Evolutionary conservation across 2,329 filamentous ascomycete genomes (phyloP), one percentile per base, ranked within the genome.

Genomic region (Aspergillus ustus): DNA sequence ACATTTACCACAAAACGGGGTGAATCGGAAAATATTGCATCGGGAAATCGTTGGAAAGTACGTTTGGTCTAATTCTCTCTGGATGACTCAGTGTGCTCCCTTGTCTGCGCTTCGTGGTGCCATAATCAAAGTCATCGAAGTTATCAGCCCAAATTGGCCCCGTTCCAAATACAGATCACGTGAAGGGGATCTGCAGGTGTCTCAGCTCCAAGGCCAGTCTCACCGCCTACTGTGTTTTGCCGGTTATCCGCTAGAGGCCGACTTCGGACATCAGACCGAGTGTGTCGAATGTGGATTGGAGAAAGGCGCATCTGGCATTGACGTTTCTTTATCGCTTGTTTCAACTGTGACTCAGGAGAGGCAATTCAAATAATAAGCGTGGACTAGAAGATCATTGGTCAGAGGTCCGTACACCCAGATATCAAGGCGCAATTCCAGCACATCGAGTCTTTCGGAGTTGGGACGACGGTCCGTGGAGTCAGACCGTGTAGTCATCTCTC

Each of bases 391-490:
- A 28, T 19, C 15, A 61, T 57, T 49, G 53, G 53, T 22, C 3
- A 17, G 50, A 57, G 57, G 53, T 54, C 28, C 31, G 45, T 60
- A 20, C 8, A 49, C 29, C 49, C 40, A 19, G 49, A 37, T 52
- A 40, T 57, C 46, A 46, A 50, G 9, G 19, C 22, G 31, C 19
- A 37, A 37, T 40, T 20, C 43, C 17, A 40, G 22, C 34, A 31
- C 22, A 15, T 51, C 57, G 62, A 61, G 49, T 51, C 53, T 52
- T 51, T 60, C 70, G 72, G 72, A 75, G 71, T 72, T 71, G 63
- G 67, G 51, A 49, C 63, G 52, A 57, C 53, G 63, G 66, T 73
- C 70, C 71, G 70, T 46, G 9, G 34, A 37, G 34, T 37, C 11
- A 37, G 62, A 60, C 57, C 63, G 61, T 64, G 54, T 53, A 66